These are phyloP conservation scores for Drosera capensis DNA, from an alignment of 148 eudicot species.

Conservation along the genomic window DNA sequence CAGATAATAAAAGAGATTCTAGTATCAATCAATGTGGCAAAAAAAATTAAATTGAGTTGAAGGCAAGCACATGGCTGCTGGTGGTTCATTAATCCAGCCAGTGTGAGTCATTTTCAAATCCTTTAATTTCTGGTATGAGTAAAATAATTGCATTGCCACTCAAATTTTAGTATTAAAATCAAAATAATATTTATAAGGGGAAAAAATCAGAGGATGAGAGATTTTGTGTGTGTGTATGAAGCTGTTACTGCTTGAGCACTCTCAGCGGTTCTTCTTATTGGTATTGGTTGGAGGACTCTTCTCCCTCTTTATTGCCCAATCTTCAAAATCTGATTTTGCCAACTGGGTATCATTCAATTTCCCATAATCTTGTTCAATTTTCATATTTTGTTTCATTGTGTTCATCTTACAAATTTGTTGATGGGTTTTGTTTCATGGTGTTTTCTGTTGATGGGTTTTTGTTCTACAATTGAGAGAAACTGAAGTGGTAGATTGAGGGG, in stretches of 20 bases:
- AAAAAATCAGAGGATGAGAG: not conserved
- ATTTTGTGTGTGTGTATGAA: conserved; percentile 15
- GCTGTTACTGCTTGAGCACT: conserved; percentile 24
- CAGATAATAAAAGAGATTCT: not conserved
- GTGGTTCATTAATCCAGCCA: not conserved
- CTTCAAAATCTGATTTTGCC: conserved; percentile 17
- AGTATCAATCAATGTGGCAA: not conserved
- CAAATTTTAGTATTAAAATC: not conserved
- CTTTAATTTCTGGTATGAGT: not conserved
- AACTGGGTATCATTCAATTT: not conserved
- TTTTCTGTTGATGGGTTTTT: conserved; percentile 13
- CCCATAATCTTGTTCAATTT: not conserved
- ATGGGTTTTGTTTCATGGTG: conserved; percentile 4
- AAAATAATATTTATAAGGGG: not conserved
- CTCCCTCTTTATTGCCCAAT: conserved; percentile 2
- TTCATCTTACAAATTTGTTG: not conserved
- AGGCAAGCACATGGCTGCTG: conserved; percentile 1
- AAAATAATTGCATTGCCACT: not conserved
- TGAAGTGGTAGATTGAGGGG: conserved; percentile 3
- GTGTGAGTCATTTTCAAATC: not conserved
- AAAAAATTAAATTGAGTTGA: not conserved
- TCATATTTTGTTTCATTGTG: not conserved
- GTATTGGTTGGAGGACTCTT: conserved; percentile 23
- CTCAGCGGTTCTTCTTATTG: conserved; percentile 32
- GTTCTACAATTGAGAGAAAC: no score